These are phyloP conservation scores for Picochlorum sp. DNA, from an alignment of 139 green algal species.

Conservation along the genomic window DNA sequence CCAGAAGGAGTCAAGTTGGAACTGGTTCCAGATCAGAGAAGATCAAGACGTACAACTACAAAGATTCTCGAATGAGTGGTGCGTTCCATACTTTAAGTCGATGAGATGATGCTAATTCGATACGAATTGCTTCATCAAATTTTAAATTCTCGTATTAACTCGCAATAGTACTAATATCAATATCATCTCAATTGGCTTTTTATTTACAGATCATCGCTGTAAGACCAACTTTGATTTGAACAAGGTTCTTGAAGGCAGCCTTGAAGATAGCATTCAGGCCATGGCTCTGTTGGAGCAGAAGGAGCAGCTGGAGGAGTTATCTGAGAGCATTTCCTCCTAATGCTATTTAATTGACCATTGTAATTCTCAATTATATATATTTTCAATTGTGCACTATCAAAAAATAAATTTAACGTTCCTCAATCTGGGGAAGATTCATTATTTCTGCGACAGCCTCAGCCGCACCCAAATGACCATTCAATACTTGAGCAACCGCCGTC, in stretches of 20 bases:
- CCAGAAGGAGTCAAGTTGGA: conserved; percentile 62
- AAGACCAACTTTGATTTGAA: conserved; percentile 94
- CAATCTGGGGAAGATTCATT: conserved; percentile 94
- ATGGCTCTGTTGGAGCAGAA: conserved; percentile 75
- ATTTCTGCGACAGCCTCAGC: conserved; percentile 78
- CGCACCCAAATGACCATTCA: conserved; percentile 71
- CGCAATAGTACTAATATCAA: neutral
- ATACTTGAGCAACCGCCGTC: conserved; percentile 86
- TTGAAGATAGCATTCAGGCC: conserved; percentile 71
- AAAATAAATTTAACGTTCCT: conserved; percentile 71
- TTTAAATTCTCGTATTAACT: neutral
- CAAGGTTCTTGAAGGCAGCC: conserved; percentile 64
- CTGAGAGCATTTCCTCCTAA: neutral
- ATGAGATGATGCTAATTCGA: too few relatives aligned
- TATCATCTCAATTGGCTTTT: conserved; percentile 15
- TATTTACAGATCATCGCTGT: conserved; percentile 90
- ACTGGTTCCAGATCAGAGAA: conserved; percentile 87
- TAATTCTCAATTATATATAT: neutral
- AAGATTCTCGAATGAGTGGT: conserved; percentile 81
- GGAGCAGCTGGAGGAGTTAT: conserved; percentile 66
- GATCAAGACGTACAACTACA: conserved; percentile 99
- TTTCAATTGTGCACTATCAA: neutral
- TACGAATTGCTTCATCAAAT: neutral
- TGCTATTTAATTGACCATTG: neutral
- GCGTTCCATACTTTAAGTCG: too few relatives aligned